Conservation (phyloP, 2,329 filamentous ascomycete genomes). For the Xylariaceae sp. region DNA sequence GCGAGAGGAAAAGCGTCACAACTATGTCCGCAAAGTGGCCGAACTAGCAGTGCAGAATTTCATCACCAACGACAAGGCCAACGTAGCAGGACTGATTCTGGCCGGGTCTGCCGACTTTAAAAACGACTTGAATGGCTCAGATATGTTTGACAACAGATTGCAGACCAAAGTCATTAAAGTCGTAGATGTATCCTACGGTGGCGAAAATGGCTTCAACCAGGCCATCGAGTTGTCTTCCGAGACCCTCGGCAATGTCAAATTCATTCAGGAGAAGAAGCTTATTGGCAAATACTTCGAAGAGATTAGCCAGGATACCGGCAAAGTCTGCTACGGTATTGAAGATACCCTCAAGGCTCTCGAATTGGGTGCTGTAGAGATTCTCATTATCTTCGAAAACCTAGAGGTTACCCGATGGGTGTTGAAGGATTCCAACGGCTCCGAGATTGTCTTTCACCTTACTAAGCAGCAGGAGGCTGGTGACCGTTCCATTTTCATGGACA, state of each 20-base stretch:
- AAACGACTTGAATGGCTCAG: constrained; percentile 95
- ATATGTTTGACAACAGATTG: constrained; percentile 91
- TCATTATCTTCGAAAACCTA: constrained; percentile 97
- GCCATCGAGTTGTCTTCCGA: constrained; percentile 93
- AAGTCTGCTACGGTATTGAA: constrained; percentile 95
- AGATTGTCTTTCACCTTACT: constrained; percentile 78
- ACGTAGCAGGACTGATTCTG: constrained; percentile 90
- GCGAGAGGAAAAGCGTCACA: constrained; percentile 98
- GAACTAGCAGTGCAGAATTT: constrained; percentile 98
- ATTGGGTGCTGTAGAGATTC: constrained; percentile 84
- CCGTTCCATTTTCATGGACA: constrained; percentile 87
- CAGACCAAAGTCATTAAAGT: constrained; percentile 97
- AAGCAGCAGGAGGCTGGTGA: constrained; percentile 73
- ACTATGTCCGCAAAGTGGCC: constrained; percentile 98
- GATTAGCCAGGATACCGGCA: constrained; percentile 95
- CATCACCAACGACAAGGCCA: constrained; percentile 97
- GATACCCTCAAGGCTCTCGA: constrained; percentile 97
- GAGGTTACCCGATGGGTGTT: constrained; percentile 89
- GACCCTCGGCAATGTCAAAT: constrained; percentile 98
- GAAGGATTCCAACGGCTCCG: constrained; percentile 67
- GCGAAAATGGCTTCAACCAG: constrained; percentile 99
- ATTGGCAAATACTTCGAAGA: constrained; percentile 99
- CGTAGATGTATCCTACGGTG: constrained; percentile 96
- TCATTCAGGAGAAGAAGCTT: constrained; percentile 99
- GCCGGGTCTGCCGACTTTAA: constrained; percentile 99